A percentile compares a stretch with the other conserved stretches of the same genome.
Evolutionary conservation across 176 grass and related monocot genomes (phyloP).

Genomic region (Themeda triandra): DNA sequence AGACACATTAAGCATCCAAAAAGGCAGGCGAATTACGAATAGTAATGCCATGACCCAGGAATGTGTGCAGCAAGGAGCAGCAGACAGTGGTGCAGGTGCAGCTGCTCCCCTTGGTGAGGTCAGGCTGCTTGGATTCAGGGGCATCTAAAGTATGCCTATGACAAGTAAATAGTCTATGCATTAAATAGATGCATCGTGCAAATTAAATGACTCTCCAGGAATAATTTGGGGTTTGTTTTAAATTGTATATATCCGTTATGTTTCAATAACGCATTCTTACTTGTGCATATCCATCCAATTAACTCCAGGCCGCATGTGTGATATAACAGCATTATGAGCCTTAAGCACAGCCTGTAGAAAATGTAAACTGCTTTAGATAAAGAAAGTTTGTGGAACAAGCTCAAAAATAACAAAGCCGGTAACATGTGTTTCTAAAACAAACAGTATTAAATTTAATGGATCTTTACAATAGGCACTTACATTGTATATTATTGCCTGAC

Average conservation of each 20-base stretch:
- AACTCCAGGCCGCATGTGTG: conserved; percentile 73
- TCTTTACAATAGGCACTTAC: conserved; percentile 51
- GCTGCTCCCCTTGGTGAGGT: neutral
- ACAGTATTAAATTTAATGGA: neutral
- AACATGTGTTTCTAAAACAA: neutral
- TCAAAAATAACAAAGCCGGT: neutral
- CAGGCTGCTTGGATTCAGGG: neutral
- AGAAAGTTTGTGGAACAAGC: neutral
- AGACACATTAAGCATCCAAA: neutral
- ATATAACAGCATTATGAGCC: conserved; percentile 83
- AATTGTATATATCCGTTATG: neutral
- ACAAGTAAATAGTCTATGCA: neutral
- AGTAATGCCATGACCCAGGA: neutral
- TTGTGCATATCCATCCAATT: conserved; percentile 90
- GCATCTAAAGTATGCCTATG: neutral
- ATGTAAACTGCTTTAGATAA: neutral
- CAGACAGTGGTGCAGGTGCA: neutral
- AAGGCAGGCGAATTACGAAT: neutral
- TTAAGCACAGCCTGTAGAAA: conserved; percentile 78
- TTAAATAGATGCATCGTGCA: neutral
- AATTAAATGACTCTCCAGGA: conserved; percentile 2
- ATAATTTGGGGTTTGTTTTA: conserved; percentile 10
- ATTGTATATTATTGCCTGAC: conserved; percentile 77
- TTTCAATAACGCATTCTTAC: conserved; percentile 39
- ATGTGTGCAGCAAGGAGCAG: neutral